phyloP scores from a whole-genome alignment of 2,329 filamentous ascomycete species.

The Claviceps fusiformis region DNA sequence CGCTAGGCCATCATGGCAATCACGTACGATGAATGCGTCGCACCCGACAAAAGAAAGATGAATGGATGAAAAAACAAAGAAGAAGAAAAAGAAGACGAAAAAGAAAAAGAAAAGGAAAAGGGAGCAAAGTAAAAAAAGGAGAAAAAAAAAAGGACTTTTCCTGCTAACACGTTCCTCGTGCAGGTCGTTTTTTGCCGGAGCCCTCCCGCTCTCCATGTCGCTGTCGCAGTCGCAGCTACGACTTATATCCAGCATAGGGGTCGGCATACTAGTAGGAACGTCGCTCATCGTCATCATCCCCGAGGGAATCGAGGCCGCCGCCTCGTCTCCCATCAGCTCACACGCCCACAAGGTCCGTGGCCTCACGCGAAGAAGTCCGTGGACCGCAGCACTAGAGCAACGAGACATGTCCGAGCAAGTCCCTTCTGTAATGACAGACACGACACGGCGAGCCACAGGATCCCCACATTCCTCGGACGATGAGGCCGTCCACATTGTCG shows the following conservation, averaged over 20 bases:
- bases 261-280: conserved; percentile 88
- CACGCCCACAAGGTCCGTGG: conserved; percentile 24
- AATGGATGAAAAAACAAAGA: too few species aligned
- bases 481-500: not conserved
- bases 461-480: not conserved
- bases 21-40: conserved; percentile 12
- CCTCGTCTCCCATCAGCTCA: conserved; percentile 36
- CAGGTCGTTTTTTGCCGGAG: conserved; percentile 88
- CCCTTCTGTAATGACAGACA: conserved; percentile 9
- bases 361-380: conserved; percentile 20
- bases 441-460: not conserved
- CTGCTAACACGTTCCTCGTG: not conserved
- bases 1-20: conserved; percentile 44
- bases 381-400: conserved; percentile 13
- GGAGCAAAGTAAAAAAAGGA: too few species aligned
- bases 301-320: conserved; percentile 85
- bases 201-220: conserved; percentile 76
- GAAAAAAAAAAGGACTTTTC: not conserved
- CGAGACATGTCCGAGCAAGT: conserved; percentile 13
- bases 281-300: conserved; percentile 95
- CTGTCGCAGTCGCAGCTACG: conserved; percentile 78
- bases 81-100: too few species aligned
- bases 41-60: not conserved
- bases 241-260: conserved; percentile 80
- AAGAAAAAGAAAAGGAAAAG: too few species aligned